A percentile compares a stretch with the other conserved stretches of the same genome.
These are phyloP conservation scores for Nakazawaea peltata DNA, from an alignment of 805 yeast species.

Conservation along the genomic window DNA sequence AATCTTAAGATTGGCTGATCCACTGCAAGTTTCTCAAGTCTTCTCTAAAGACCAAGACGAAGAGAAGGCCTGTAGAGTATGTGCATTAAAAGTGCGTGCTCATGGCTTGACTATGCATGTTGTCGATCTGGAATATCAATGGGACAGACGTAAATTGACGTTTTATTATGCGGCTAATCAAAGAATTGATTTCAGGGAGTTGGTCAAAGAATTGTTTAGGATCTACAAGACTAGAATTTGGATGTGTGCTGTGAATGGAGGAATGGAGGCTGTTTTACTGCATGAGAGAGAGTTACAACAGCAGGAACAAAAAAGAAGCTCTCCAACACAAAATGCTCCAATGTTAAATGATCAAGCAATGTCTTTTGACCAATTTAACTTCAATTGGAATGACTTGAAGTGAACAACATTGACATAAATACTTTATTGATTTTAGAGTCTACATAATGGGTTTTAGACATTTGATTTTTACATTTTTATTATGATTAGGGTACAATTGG, in stretches of 20 bases:
- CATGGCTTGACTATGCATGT: slow-evolving; percentile 47
- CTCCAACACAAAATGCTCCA: too few relatives aligned
- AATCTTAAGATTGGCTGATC: slow-evolving; percentile 53
- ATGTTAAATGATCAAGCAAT: too few relatives aligned
- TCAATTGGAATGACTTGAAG: too few relatives aligned
- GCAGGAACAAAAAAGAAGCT: too few relatives aligned
- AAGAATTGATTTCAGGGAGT: slow-evolving; percentile 71
- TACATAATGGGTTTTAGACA: too few relatives aligned
- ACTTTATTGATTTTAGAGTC: too few relatives aligned
- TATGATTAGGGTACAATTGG: too few relatives aligned
- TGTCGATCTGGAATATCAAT: slow-evolving; percentile 77
- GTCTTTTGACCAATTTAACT: too few relatives aligned
- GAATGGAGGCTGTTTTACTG: slow-evolving; percentile 2
- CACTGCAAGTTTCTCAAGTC: slow-evolving; percentile 52
- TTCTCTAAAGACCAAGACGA: slow-evolving; percentile 58
- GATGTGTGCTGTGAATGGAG: slow-evolving; percentile 65
- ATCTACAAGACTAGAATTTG: slow-evolving; percentile 76
- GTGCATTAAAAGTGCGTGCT: slow-evolving; percentile 48
- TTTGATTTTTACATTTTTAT: too few relatives aligned
- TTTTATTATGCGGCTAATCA: slow-evolving; percentile 58
- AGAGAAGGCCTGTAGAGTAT: slow-evolving; percentile 55
- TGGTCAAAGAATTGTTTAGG: slow-evolving; percentile 67
- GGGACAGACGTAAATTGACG: slow-evolving; percentile 75
- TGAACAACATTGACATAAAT: too few relatives aligned
- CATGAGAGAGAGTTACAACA: too few relatives aligned